Conservation (phyloP, 805 yeast species). For the Scheffersomyces ergatensis region DNA sequence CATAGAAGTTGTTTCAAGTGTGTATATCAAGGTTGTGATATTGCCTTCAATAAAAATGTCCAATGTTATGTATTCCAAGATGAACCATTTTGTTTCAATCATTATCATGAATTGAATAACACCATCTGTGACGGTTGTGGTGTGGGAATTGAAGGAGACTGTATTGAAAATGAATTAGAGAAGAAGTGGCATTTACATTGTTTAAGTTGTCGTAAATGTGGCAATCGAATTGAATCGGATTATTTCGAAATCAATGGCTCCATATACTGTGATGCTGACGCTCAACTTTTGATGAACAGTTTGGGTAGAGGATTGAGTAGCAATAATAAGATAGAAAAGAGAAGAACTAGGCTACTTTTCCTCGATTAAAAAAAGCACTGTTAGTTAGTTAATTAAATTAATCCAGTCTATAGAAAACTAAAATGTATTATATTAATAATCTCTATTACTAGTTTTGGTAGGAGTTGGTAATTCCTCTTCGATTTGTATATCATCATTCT, state of each 20-base stretch:
- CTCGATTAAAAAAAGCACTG: conserved; percentile 18
- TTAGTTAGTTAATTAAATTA: too few relatives aligned
- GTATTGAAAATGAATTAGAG: conserved; percentile 71
- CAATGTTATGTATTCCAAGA: conserved; percentile 78
- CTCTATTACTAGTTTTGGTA: conserved; percentile 3
- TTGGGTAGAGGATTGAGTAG: conserved; percentile 16
- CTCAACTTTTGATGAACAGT: conserved; percentile 6
- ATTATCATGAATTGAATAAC: conserved; percentile 72
- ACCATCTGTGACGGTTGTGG: conserved; percentile 73
- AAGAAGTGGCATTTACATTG: conserved; percentile 78
- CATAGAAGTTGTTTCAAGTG: conserved; percentile 86
- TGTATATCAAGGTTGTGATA: conserved; percentile 48
- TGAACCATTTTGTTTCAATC: conserved; percentile 76
- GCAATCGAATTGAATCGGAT: conserved; percentile 47
- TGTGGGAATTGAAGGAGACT: conserved; percentile 83
- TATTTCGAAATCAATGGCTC: conserved; percentile 49
- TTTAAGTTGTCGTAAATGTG: conserved; percentile 66
- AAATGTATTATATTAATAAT: conserved; percentile 3
- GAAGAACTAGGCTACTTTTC: conserved; percentile 41
- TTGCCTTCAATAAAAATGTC: conserved; percentile 55
- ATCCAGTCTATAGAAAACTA: too few relatives aligned
- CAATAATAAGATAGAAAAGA: conserved; percentile 38
- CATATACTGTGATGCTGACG: conserved; percentile 53
- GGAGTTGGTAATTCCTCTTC: conserved; percentile 4
- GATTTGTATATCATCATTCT: conserved; percentile 1